These are phyloP conservation scores for Cryptosporidium muris DNA, from an alignment of 169 alveolate genomes.

Conservation along the genomic window DNA sequence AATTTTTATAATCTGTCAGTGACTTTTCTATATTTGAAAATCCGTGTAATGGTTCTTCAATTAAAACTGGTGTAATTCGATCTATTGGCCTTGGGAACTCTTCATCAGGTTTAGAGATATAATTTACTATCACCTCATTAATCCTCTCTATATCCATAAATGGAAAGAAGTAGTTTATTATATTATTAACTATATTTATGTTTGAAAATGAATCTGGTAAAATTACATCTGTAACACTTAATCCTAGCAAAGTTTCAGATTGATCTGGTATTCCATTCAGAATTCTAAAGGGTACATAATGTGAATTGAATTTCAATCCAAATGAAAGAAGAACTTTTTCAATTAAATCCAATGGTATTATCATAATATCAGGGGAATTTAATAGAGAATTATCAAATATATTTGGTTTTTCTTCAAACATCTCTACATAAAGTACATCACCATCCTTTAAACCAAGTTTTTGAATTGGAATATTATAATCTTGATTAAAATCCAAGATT, in stretches of 20 bases:
- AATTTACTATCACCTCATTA: not conserved
- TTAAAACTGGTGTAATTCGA: not conserved
- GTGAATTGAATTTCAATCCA: slow-evolving; percentile 15
- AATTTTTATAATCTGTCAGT: not conserved
- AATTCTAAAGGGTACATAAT: too few relatives aligned
- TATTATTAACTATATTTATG: slow-evolving; percentile 18
- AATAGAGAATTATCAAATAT: not conserved
- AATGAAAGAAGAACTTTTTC: slow-evolving; percentile 15
- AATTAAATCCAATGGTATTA: slow-evolving; percentile 8
- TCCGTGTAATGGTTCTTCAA: not conserved
- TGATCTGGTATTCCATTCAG: not conserved
- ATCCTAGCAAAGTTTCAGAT: not conserved
- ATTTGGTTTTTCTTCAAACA: not conserved
- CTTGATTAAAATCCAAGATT: not conserved
- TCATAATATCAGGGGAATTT: not conserved
- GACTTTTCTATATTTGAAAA: not conserved
- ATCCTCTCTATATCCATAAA: slow-evolving; percentile 14
- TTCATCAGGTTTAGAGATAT: not conserved
- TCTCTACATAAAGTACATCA: slow-evolving; percentile 23
- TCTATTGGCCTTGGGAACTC: too few relatives aligned
- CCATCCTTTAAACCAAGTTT: not conserved
- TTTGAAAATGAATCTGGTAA: not conserved
- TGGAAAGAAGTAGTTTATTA: slow-evolving; percentile 11
- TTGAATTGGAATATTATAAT: not conserved
- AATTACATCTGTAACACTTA: slow-evolving; percentile 4